Base-by-base conservation (phyloP, 768 basidiomycete species). In the Mycena leptocephala region DNA sequence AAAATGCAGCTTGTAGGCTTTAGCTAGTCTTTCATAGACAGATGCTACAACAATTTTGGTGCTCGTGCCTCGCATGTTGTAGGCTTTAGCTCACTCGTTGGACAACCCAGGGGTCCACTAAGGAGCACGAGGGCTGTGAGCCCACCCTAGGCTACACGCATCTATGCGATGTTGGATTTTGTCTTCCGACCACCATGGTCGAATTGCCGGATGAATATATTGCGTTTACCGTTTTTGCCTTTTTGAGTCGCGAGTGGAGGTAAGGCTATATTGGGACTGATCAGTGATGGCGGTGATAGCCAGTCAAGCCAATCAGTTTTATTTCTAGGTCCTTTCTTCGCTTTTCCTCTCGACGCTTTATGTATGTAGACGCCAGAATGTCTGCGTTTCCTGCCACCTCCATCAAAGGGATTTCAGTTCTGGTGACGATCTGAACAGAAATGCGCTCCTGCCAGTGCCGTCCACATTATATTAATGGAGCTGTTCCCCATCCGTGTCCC, bases 91-190 rank as follows among this genome's bases (percentile, higher is more conserved):
- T n/a, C n/a, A n/a, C n/a, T n/a, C n/a, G n/a, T n/a, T n/a, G n/a
- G n/a, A n/a, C n/a, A n/a, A n/a, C n/a, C n/a, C n/a, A n/a, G n/a
- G n/a, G 35, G 35, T 13, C 35, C 35, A 35, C 67, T 41, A 68
- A 35, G 67, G 67, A 68, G 67, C 67, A 58, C 53, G 53, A 68
- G 67, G 67, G 67, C 56, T 58, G 67, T 53, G 67, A 68, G n/a
- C 67, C 67, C 67, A 18, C 51, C 66, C 53, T 37, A 53, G 53
- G 53, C 46, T 48, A n/a, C 18, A 6, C 18, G 22, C 46, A 53
- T 22, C 2, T 26, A 53, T n/a, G 51, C n/a, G 51, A 1, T 24
- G 51, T 53, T 24, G 51, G 51, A 48, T 37, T 6, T 37, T 39
- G 28, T 39, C 24, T 58, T 43, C 62, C 37, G 24, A 43, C 62